Evolutionary conservation across 2,329 filamentous ascomycete genomes (phyloP).

Genomic region (Mollisia scopiformis): DNA sequence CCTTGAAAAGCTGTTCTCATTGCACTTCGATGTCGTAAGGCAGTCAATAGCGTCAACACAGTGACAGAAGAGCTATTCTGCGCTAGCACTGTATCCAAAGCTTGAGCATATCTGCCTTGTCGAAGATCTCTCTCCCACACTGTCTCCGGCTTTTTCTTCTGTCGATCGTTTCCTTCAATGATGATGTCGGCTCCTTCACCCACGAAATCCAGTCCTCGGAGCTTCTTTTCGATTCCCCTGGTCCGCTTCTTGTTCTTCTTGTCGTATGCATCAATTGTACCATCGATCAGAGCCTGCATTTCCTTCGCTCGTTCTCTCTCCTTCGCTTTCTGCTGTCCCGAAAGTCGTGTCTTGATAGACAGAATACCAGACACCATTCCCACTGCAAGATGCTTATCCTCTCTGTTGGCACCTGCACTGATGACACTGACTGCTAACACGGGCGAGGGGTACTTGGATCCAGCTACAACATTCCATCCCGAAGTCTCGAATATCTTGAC

Average conservation of each 20-base stretch:
- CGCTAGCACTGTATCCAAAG: constrained; percentile 79
- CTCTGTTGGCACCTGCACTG: constrained; percentile 63
- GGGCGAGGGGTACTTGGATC: constrained; percentile 89
- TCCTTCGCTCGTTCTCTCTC: constrained; percentile 79
- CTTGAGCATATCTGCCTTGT: constrained; percentile 73
- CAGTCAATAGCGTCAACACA: constrained; percentile 77
- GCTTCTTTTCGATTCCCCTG: constrained; percentile 58
- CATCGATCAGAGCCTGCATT: constrained; percentile 80
- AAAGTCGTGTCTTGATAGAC: constrained; percentile 85
- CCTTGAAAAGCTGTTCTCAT: constrained; percentile 78
- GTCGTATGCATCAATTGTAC: constrained; percentile 79
- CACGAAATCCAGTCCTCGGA: constrained; percentile 75
- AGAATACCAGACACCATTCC: constrained; percentile 95
- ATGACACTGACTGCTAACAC: constrained; percentile 85
- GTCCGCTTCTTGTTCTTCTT: constrained; percentile 68
- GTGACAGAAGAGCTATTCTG: constrained; percentile 54
- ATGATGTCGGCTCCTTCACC: constrained; percentile 88
- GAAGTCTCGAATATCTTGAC: constrained; percentile 96
- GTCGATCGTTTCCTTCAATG: constrained; percentile 74
- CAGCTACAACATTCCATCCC: constrained; percentile 95
- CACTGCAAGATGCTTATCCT: constrained; percentile 92
- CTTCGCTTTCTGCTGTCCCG: constrained; percentile 76
- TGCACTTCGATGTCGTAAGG: constrained; percentile 85
- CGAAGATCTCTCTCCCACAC: constrained; percentile 83
- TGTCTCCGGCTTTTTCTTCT: constrained; percentile 66